Percentiles rank a stretch among this genome's conserved stretches.
Evolutionary conservation across 2,329 filamentous ascomycete genomes (phyloP).

Genomic region (Fusarium virguliforme): DNA sequence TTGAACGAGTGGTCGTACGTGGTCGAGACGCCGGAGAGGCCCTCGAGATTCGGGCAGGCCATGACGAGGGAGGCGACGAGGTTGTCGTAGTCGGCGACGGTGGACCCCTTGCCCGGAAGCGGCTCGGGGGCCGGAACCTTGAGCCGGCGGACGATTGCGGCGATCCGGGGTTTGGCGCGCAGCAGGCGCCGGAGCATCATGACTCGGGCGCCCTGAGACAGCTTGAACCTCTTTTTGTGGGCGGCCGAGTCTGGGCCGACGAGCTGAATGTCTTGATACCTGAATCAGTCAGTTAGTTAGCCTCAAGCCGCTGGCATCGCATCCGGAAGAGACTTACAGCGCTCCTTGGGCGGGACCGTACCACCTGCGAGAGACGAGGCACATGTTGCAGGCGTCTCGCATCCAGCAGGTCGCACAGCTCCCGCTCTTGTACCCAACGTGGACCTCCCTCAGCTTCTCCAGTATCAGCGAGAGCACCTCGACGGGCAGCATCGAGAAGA

Average conservation of each 20-base stretch:
- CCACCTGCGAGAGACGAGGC: conserved; percentile 67
- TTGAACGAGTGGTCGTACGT: conserved; percentile 71
- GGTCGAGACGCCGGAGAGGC: conserved; percentile 69
- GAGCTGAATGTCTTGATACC: conserved; percentile 73
- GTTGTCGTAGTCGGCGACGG: conserved; percentile 69
- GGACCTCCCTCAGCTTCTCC: conserved; percentile 66
- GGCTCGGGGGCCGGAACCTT: conserved; percentile 66
- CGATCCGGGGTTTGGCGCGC: conserved; percentile 67
- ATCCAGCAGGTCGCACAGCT: conserved; percentile 78
- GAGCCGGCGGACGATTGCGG: conserved; percentile 69
- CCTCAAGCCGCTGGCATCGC: conserved; percentile 20
- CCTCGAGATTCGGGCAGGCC: conserved; percentile 76
- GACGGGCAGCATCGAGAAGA: conserved; percentile 70
- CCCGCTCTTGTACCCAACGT: conserved; percentile 63
- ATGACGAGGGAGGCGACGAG: conserved; percentile 74
- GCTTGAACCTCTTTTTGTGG: conserved; percentile 73
- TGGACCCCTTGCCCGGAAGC: conserved; percentile 55
- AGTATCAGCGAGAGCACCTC: conserved; percentile 73
- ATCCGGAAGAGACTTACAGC: conserved; percentile 61
- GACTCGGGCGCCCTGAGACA: conserved; percentile 67
- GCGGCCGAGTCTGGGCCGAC: conserved; percentile 70
- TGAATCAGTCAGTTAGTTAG: conserved; percentile 49
- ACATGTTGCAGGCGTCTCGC: conserved; percentile 71
- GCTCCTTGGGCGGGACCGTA: conserved; percentile 66
- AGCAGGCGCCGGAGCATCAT: conserved; percentile 72